Percentiles rank a stretch among this genome's conserved stretches.
Evolutionary conservation across 257 asterid species (phyloP).

Genomic region (Petrea volubilis): DNA sequence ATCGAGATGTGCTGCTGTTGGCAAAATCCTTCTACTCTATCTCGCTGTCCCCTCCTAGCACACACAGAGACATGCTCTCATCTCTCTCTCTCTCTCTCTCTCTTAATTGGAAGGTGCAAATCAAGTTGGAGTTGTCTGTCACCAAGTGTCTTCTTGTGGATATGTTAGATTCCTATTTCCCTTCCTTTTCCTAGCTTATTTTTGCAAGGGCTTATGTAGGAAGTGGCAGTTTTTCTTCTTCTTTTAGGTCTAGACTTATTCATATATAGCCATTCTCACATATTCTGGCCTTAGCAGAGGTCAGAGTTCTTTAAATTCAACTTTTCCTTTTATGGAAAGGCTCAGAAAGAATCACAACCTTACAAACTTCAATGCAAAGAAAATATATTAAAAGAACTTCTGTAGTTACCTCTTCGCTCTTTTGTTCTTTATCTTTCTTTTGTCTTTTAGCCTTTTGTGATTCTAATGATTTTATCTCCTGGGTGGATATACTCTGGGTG

Average conservation of each 20-base stretch:
- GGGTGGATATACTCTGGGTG: neutral
- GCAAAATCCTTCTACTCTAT: neutral
- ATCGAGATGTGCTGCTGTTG: neutral
- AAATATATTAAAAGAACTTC: neutral
- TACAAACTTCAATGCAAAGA: neutral
- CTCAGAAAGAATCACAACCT: neutral
- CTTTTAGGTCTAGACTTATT: neutral
- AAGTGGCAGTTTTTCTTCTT: neutral
- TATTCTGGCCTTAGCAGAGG: neutral
- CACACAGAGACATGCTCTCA: no score
- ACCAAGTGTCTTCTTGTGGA: neutral
- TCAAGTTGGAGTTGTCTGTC: neutral
- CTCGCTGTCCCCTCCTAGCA: neutral
- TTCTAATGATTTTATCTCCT: neutral
- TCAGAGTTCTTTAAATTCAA: neutral
- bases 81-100: no score
- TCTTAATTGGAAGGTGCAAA: neutral
- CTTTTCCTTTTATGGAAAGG: neutral
- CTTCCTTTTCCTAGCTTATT: neutral
- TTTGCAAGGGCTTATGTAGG: neutral
- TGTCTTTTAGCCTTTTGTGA: neutral
- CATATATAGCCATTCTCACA: neutral
- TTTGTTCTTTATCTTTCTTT: neutral
- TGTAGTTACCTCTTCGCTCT: neutral
- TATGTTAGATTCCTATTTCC: neutral